Conservation (phyloP, 2,329 filamentous ascomycete genomes). For the Epichloe aotearoae region DNA sequence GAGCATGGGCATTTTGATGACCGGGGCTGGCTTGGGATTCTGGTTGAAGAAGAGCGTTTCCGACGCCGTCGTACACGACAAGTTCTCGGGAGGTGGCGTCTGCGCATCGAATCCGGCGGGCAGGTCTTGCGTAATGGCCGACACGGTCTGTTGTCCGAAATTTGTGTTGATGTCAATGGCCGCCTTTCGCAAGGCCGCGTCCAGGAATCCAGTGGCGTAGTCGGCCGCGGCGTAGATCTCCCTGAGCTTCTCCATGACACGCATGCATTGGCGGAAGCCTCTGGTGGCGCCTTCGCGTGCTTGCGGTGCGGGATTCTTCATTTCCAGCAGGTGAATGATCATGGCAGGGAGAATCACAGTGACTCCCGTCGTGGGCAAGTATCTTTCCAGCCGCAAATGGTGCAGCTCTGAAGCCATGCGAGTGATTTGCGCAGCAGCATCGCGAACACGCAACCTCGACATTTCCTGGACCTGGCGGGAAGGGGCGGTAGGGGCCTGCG, state of each 20-base stretch:
- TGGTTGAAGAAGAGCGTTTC: constrained; percentile 27
- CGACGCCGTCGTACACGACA: constrained; percentile 28
- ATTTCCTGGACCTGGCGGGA: constrained; percentile 65
- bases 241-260: constrained; percentile 72
- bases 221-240: constrained; percentile 92
- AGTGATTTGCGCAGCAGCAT: constrained; percentile 76
- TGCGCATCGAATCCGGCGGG: constrained; percentile 26
- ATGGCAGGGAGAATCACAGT: constrained; percentile 85
- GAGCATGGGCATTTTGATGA: constrained; percentile 20
- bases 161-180: constrained; percentile 52
- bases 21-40: constrained; percentile 12
- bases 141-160: constrained; percentile 18
- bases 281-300: constrained; percentile 60
- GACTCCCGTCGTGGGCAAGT: constrained; percentile 77
- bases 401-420: constrained; percentile 69
- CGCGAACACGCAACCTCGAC: constrained; percentile 69
- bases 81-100: constrained; percentile 41
- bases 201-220: constrained; percentile 89
- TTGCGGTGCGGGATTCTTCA: constrained; percentile 66
- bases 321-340: constrained; percentile 85
- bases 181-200: constrained; percentile 79
- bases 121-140: constrained; percentile 22
- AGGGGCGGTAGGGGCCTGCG: constrained; percentile 33
- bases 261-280: constrained; percentile 86
- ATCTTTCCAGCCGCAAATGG: constrained; percentile 58